Evolutionary conservation across 495 filamentous ascomycete genomes (phyloP), one percentile per base, ranked within the genome.

Genomic region (Aspergillus affinis): DNA sequence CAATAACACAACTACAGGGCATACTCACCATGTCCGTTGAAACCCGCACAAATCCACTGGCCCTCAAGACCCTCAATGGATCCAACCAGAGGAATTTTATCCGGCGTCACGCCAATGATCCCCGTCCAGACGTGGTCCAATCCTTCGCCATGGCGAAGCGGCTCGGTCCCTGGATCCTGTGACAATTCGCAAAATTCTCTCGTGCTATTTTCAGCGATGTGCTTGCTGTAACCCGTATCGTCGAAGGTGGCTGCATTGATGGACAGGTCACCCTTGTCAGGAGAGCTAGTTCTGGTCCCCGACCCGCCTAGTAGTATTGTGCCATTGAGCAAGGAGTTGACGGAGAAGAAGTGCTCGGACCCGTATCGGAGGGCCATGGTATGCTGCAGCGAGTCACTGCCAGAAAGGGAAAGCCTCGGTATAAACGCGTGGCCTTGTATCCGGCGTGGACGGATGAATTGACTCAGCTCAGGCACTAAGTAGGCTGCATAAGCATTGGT

Each of bases 31-130:
- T 74, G 71, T 0, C 71, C 71, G 55, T 72, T 72, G 44, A 74
- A 74, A 10, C 71, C 71, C 18, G 71, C 71, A 62, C 71, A 74
- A 5, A 74, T 67, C 51, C 65, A 74, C 23, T 74, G 71, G 8
- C 71, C 71, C 13, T 65, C 63, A 0, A 70, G 54, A 0, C 61
- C 62, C 8, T 67, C 65, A 30, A 74, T 68, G 0, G 62, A 57
- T 1, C 71, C 71, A n/a, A 74, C 64, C 54, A 72, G 66, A 0
- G 71, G 71, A 15, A 74, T 69, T 20, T 61, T 67, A 54, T 74
- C 71, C 0, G 67, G 65, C 1, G 71, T 74, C 71, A 74, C 72
- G 10, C 65, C 69, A 46, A 72, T 72, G 36, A 74, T 69, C 1
- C 71, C 71, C 44, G 69, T 72, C 71, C 71, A 74, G 7, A 61